Evolutionary conservation across 2,329 filamentous ascomycete species (phyloP), one percentile per base, ranked within the genome.

Genomic region (Dothistroma pini): DNA sequence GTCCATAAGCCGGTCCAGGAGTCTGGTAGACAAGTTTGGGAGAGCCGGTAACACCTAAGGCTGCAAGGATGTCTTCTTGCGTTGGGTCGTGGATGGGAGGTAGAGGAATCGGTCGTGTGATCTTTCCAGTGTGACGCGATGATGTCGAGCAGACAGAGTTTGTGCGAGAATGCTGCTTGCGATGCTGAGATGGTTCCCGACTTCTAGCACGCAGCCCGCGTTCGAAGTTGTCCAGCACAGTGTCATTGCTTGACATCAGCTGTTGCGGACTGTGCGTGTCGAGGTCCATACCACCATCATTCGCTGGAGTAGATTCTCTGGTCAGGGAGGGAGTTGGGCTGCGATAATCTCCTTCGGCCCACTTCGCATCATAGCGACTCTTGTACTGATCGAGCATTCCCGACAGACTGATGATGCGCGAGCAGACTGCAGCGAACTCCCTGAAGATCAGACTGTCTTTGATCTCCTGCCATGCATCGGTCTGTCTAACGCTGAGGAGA

Each of bases 381-480:
- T 63, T 63, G 51, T 70, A 73, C 35, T 60, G 64, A n/a, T 63
- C 61, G 5, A 68, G 53, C 32, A 73, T 49, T 35, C 80, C 76
- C 41, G 77, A 73, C 50, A 81, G 63, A 3, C 78, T 71, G 38
- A 83, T 69, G 12, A 79, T 64, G 6, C 75, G 69, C 59, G 75
- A 74, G 61, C 76, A 76, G n/a, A 78, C 70, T 2, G 69, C 71
- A 1, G 74, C 71, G 55, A 83, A 80, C 5, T 78, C 74, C 6
- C 75, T 72, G 63, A 83, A 84, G 16, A 81, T 78, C 1, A 81
- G 77, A 59, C 83, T 81, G 56, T 79, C 71, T 66, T 78, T 79
- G 55, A 82, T 74, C n/a, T 75, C 72, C 2, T 77, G 68, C 82
- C 82, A 84, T 22, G 77, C 74, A 41, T 79, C 76, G 0, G 79